Evolutionary conservation across 1,284 basidiomycete species (phyloP), one percentile per base, ranked within the genome.

Genomic region (Microbotryomycetes sp.): DNA sequence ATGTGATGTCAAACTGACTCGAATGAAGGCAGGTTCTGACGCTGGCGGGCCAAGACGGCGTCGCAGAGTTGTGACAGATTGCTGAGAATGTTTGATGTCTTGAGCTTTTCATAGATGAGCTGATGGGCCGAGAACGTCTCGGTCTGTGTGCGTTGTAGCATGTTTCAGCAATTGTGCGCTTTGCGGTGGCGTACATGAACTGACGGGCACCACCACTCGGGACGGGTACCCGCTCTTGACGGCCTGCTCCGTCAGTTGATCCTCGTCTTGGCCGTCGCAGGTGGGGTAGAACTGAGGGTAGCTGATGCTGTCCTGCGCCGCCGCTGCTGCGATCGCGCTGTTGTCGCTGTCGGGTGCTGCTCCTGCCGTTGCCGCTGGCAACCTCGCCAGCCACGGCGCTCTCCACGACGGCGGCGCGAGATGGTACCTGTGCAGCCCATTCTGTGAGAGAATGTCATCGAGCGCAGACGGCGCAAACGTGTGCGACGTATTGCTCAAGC

Each of bases 241-340:
- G 69, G 86, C 87, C 0, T 75, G 72, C 61, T 89, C 85, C 0
- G 88, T 86, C 58, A 96, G 78, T 4, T 84, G 76, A 72, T 96
- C 91, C 75, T 96, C 93, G 28, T 88, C 85, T 75, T 93, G 89
- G 6, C 84, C 83, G 18, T 88, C 84, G 56, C 83, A 80, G 3
- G 91, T 88, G 45, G 91, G 91, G 73, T 88, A 84, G 73, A 91
- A 91, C 35, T 91, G 89, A 54, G 85, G 83, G 72, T 86, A 92
- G 16, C 91, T 89, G 91, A 65, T 26, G 28, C 53, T 23, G 41
- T 13, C n/a, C 51, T 54, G 24, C 30, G 13, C 51, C n/a, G n/a
- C n/a, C n/a, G n/a, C n/a, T n/a, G n/a, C n/a, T n/a, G n/a, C n/a
- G n/a, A n/a, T n/a, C n/a, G n/a, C n/a, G n/a, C n/a, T 18, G 35